These are phyloP conservation scores for Mucor circinelloides DNA, from an alignment of 371 early-diverging fungal species.

Conservation along the genomic window DNA sequence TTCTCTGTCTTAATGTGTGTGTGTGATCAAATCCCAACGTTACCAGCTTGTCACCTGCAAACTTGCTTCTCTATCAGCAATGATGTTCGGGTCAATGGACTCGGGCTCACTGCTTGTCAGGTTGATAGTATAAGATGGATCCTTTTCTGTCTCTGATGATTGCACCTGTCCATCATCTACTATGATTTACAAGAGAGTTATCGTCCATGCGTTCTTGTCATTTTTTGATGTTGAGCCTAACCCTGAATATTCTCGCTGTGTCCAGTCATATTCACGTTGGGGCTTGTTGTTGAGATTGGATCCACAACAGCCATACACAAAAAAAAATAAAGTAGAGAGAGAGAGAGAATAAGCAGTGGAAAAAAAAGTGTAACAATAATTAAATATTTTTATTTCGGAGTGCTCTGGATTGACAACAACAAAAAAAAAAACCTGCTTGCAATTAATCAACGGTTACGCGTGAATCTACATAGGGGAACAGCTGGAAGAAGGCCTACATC, in stretches of 20 bases:
- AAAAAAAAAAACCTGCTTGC: neutral
- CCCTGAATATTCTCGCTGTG: neutral
- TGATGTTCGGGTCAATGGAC: slow-evolving; percentile 14
- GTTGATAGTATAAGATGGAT: neutral
- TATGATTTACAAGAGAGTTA: neutral
- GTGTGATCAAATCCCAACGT: neutral
- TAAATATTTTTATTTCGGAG: slow-evolving; percentile 11
- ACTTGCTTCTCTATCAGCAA: slow-evolving; percentile 32
- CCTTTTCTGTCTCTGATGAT: neutral
- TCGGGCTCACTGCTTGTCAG: neutral
- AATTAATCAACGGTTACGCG: slow-evolving; percentile 22
- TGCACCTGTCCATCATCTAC: neutral
- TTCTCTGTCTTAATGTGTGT: neutral
- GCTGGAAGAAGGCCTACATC: slow-evolving; percentile 22
- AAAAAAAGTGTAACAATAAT: neutral
- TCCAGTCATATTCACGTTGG: neutral
- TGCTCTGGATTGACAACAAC: slow-evolving; percentile 9
- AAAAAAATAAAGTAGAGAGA: neutral
- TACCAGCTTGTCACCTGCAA: slow-evolving; percentile 31
- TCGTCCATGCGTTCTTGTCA: too few species aligned
- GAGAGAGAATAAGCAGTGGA: neutral
- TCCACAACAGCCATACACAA: neutral
- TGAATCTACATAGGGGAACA: slow-evolving; percentile 25
- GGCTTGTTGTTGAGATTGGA: neutral
- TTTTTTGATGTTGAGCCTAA: neutral